Evolutionary conservation across 768 basidiomycete genomes (phyloP).

Genomic region (Hericium alpestre): DNA sequence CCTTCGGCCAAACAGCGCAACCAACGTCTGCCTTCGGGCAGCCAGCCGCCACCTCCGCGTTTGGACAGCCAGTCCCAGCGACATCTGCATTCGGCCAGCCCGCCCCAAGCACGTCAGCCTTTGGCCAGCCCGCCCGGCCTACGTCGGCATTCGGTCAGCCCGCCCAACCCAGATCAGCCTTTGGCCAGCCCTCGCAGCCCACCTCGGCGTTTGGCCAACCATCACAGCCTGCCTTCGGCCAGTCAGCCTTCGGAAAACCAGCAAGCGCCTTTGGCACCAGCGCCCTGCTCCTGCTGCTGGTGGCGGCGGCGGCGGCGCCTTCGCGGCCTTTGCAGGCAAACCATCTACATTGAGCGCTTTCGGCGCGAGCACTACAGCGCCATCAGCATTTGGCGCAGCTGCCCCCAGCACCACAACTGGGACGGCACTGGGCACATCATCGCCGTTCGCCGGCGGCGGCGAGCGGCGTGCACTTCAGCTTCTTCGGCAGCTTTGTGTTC

Average conservation of each 20-base stretch:
- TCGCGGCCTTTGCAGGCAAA: neutral
- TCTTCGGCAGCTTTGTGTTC: neutral
- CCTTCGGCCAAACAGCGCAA: conserved; percentile 1
- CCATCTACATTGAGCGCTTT: neutral
- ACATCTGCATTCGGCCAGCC: conserved; percentile 2
- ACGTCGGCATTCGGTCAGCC: neutral
- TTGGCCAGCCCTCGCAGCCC: neutral
- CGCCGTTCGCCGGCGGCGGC: neutral
- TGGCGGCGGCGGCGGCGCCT: neutral
- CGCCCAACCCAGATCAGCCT: conserved; percentile 1
- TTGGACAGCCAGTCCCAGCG: neutral
- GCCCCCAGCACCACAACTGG: neutral
- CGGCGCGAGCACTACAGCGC: conserved; percentile 4
- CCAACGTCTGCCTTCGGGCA: neutral
- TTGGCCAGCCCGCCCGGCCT: neutral
- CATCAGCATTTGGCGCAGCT: neutral
- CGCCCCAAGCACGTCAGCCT: conserved; percentile 8
- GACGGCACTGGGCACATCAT: neutral
- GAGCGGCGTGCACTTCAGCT: neutral
- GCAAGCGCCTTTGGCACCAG: neutral
- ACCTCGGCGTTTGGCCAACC: conserved; percentile 1
- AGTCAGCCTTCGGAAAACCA: conserved; percentile 8
- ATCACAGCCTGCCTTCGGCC: conserved; percentile 23
- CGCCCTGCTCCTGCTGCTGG: neutral
- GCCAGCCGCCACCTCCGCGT: conserved; percentile 13